These are phyloP conservation scores for Tuber indicum DNA, from an alignment of 495 filamentous ascomycete genomes.

Conservation along the genomic window DNA sequence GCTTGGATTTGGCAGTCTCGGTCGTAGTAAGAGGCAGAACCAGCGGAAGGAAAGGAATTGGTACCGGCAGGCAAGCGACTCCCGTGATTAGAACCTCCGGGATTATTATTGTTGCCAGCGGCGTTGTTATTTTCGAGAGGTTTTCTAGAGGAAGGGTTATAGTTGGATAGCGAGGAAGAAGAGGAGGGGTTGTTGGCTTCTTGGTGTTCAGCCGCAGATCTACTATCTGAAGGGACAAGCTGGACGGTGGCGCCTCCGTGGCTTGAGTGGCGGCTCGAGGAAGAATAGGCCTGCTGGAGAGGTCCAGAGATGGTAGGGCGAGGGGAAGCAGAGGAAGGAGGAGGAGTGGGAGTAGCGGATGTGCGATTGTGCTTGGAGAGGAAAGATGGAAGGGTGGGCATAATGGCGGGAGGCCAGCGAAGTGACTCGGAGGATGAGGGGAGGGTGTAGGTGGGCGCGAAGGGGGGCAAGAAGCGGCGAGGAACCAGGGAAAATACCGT, in stretches of 20 bases:
- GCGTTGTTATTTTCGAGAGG: constrained; percentile 7
- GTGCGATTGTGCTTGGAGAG: constrained; percentile 21
- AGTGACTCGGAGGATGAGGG: background rate
- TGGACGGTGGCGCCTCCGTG: constrained; percentile 22
- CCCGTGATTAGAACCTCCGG: constrained; percentile 2
- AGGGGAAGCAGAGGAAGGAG: constrained; percentile 9
- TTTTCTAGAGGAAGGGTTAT: constrained; percentile 20
- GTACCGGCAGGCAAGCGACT: constrained; percentile 4
- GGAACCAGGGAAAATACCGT: constrained; percentile 3
- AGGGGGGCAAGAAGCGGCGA: constrained; percentile 9
- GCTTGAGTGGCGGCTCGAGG: constrained; percentile 13
- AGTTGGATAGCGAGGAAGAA: constrained; percentile 23
- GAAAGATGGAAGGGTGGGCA: constrained; percentile 25
- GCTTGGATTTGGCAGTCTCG: constrained; percentile 17
- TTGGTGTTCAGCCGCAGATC: constrained; percentile 31
- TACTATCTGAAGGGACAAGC: constrained; percentile 25
- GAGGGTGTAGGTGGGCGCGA: constrained; percentile 10
- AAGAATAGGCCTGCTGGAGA: constrained; percentile 10
- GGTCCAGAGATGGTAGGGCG: constrained; percentile 31
- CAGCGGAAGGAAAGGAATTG: constrained; percentile 3
- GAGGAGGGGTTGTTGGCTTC: constrained; percentile 31
- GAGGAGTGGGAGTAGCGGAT: constrained; percentile 18
- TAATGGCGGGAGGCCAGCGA: constrained; percentile 12
- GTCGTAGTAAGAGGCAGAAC: constrained; percentile 14
- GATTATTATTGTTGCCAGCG: background rate